Evolutionary conservation across 129 eudicot species (phyloP), one percentile per base, ranked within the genome.

Genomic region (Helichrysum umbraculigerum): DNA sequence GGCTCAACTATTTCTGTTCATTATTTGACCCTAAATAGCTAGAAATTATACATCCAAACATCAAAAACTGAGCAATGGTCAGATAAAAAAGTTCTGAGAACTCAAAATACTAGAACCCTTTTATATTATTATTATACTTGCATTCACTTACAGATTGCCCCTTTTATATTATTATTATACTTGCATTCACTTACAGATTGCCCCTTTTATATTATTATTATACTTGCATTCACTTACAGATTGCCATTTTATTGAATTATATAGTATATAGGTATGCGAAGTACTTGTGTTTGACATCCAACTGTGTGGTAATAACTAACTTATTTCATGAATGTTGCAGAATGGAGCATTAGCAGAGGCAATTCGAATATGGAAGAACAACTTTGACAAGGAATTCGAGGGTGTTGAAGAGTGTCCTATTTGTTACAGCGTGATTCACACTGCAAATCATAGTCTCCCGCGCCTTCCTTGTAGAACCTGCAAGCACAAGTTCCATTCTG

Each of bases 291-390:
- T 35, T 47, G 47, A 33, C 66, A n/a, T 41, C 21, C 30, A 11
- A 42, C 21, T 61, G 15, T 61, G 66, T 61, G 30, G 66, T 70
- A 56, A 54, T 72, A 12, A 37, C 77, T 71, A 50, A 15, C 22
- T 17, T 47, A 35, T 65, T 64, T 62, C 19, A 34, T 76, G 63
- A 65, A 64, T 66, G 35, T 78, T 61, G 57, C 70, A 93, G 99
- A 95, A 95, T 78, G 99, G 99, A 69, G 99, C 96, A 61, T 68
- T 95, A 77, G 99, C 97, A 65, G 99, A 95, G 84, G 99, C 97
- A 76, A 95, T 95, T 76, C 73, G 95, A 54, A 91, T 81, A 82
- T 95, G 99, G 99, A 95, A 95, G 70, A 89, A 79, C 81, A 95
- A 95, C 64, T 89, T 95, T 50, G 97, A 95, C 86, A 95, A 95